Evolutionary conservation across 2,329 filamentous ascomycete genomes (phyloP).

Genomic region (Colletotrichum orbiculare): DNA sequence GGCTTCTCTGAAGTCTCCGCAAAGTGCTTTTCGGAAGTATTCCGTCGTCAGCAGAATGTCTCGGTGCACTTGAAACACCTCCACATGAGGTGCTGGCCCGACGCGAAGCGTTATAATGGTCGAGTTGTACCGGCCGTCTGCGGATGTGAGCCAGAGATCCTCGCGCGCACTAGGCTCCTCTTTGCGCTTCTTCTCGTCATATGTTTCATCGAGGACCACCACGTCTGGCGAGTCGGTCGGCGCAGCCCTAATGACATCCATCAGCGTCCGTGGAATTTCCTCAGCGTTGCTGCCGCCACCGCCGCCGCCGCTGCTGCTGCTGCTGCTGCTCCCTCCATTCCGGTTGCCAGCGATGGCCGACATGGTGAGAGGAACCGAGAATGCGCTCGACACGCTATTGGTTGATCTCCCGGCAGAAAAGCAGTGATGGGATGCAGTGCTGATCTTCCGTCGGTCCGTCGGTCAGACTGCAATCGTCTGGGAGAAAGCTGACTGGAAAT

Average conservation of each 20-base stretch:
- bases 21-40: constrained; percentile 61
- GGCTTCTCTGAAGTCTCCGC: constrained; percentile 59
- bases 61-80: constrained; percentile 62
- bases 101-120: constrained; percentile 58
- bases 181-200: constrained; percentile 44
- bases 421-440: background rate
- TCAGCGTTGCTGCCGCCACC: constrained; percentile 4
- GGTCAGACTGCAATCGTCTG: background rate
- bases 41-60: constrained; percentile 57
- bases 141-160: constrained; percentile 62
- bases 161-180: constrained; percentile 53
- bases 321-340: constrained; percentile 18
- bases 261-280: constrained; percentile 43
- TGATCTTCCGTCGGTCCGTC: background rate
- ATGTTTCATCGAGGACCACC: constrained; percentile 51
- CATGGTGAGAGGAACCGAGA: constrained; percentile 13
- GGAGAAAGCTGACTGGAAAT: constrained; percentile 4
- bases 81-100: constrained; percentile 51
- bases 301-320: background rate
- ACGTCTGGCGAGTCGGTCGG: constrained; percentile 50
- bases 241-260: constrained; percentile 54
- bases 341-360: constrained; percentile 10
- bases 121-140: constrained; percentile 60
- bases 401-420: background rate
- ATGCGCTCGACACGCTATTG: constrained; percentile 16